A percentile compares a stretch with the other conserved stretches of the same genome.
Conservation (phyloP, 1,284 basidiomycete genomes). For the Ustilago esculenta region DNA sequence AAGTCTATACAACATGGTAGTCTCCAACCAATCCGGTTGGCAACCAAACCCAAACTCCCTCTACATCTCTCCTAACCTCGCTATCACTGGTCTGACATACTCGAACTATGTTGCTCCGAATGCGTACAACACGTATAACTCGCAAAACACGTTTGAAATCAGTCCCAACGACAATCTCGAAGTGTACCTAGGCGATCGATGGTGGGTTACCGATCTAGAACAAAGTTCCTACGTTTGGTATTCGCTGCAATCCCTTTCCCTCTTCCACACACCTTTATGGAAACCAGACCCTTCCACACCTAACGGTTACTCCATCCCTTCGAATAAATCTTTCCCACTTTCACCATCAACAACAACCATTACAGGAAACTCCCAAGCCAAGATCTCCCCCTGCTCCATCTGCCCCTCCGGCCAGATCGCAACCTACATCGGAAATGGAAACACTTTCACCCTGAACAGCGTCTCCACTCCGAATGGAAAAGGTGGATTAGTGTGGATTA, state of each 20-base stretch:
- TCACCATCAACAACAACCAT: slow-evolving; percentile 3
- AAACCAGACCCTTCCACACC: not conserved
- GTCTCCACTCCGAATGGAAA: slow-evolving; percentile 15
- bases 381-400: slow-evolving; percentile 4
- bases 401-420: slow-evolving; percentile 21
- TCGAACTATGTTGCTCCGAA: slow-evolving; percentile 13
- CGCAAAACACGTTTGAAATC: slow-evolving; percentile 33
- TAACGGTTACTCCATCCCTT: slow-evolving; percentile 1
- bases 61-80: slow-evolving; percentile 13
- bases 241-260: not conserved
- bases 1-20: slow-evolving; percentile 28
- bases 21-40: slow-evolving; percentile 22
- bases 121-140: slow-evolving; percentile 21
- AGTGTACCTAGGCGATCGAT: slow-evolving; percentile 27
- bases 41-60: slow-evolving; percentile 26
- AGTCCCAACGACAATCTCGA: slow-evolving; percentile 7
- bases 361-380: slow-evolving; percentile 1
- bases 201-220: slow-evolving; percentile 23
- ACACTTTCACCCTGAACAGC: slow-evolving; percentile 13
- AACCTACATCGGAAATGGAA: slow-evolving; percentile 20
- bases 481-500: slow-evolving; percentile 18
- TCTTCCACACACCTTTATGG: slow-evolving; percentile 21
- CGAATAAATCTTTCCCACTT: slow-evolving; percentile 11
- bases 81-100: slow-evolving; percentile 2
- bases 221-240: slow-evolving; percentile 27